Evolutionary conservation across 495 filamentous ascomycete genomes (phyloP).

Genomic region (Penicillium coffeae): DNA sequence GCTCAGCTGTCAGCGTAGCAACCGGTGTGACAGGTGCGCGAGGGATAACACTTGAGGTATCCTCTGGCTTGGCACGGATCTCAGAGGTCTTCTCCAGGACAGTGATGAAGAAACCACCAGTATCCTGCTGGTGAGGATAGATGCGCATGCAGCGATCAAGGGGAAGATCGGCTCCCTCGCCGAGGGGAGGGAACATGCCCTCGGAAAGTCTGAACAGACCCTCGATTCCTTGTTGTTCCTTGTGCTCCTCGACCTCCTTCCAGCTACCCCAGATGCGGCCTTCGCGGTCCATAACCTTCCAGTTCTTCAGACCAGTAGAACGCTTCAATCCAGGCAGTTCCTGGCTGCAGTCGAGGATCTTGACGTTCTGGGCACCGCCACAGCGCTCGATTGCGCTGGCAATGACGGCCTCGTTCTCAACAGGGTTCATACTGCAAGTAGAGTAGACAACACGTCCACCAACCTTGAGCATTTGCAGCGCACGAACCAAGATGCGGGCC

Average conservation of each 20-base stretch:
- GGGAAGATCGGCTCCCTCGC: constrained; percentile 57
- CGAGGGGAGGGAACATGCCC: constrained; percentile 77
- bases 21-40: constrained; percentile 46
- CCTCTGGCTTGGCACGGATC: constrained; percentile 78
- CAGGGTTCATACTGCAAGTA: constrained; percentile 95
- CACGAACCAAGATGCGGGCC: constrained; percentile 83
- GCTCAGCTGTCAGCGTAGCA: constrained; percentile 53
- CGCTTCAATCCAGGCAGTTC: constrained; percentile 74
- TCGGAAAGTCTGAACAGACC: constrained; percentile 62
- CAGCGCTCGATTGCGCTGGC: constrained; percentile 82
- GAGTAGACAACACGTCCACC: constrained; percentile 94
- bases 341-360: constrained; percentile 75
- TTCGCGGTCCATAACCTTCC: constrained; percentile 86
- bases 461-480: constrained; percentile 93
- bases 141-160: constrained; percentile 87
- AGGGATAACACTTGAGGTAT: constrained; percentile 54
- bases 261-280: constrained; percentile 71
- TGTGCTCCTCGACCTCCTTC: constrained; percentile 67
- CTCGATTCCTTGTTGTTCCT: constrained; percentile 51
- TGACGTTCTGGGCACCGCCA: constrained; percentile 76
- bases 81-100: constrained; percentile 88
- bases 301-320: constrained; percentile 63
- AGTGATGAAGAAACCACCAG: constrained; percentile 94
- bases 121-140: constrained; percentile 93
- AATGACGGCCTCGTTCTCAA: constrained; percentile 96